Evolutionary conservation across 2,329 filamentous ascomycete species (phyloP).

Genomic region (Colletotrichum sp.): DNA sequence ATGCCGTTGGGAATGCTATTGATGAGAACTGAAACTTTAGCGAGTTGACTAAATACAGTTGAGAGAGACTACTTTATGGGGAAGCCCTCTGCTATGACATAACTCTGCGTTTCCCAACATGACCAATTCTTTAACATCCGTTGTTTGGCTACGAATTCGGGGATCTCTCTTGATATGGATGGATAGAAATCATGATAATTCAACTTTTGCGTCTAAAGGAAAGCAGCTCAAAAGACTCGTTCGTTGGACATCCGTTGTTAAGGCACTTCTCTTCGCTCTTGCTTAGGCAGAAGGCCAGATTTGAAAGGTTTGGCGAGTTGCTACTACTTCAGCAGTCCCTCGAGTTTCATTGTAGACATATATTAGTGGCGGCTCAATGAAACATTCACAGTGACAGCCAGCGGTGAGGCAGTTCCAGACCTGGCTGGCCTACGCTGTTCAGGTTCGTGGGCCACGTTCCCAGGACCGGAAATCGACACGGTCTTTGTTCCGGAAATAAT

Average conservation of each 20-base stretch:
- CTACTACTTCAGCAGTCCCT: neutral
- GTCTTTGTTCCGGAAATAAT: neutral
- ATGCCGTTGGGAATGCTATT: neutral
- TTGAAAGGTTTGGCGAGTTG: neutral
- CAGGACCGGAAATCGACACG: neutral
- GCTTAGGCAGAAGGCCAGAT: neutral
- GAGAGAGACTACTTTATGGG: neutral
- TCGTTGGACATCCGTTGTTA: rapidly evolving
- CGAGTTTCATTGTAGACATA: neutral
- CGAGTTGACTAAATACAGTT: neutral
- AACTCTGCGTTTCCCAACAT: neutral
- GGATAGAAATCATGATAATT: neutral
- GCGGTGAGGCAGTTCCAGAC: neutral
- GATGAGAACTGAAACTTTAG: neutral
- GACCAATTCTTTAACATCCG: neutral
- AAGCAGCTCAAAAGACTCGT: neutral
- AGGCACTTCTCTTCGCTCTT: neutral
- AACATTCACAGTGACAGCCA: neutral
- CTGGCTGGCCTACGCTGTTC: neutral
- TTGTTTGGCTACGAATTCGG: neutral
- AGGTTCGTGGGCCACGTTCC: neutral
- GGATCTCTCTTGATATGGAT: neutral
- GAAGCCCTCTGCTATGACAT: rapidly evolving
- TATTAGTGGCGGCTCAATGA: neutral
- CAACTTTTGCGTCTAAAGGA: neutral